Base-by-base conservation (phyloP, 805 yeast genomes). In the Yamadazyma laniorum region DNA sequence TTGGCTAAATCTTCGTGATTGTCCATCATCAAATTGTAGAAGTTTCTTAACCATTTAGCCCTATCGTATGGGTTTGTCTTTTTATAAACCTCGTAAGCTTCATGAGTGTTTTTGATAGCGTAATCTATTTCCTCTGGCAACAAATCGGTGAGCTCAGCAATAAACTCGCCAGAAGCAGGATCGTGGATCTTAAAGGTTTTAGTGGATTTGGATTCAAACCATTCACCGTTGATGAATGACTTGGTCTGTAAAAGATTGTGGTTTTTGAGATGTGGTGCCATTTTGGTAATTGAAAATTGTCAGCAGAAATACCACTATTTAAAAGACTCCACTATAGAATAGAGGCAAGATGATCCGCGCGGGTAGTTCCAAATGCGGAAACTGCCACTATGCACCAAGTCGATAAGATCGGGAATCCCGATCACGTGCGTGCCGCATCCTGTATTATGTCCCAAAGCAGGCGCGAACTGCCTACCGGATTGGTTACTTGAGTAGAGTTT, bases 1-100 rank as follows among this genome's bases (percentile, higher is more conserved):
- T 71, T 70, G 12, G 78, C 83, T 53, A 79, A 65, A 52, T 79
- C 83, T 18, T 77, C 81, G 32, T 60, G 49, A 48, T 79, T 75
- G 42, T 77, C 82, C 18, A 66, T 60, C 72, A 78, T 77, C 37
- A 77, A 55, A 35, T 73, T 58, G 56, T 59, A 69, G 49, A 78
- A 44, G 32, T 70, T 75, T 54, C 80, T 65, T 48, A 75, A 60
- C 75, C 70, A 71, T 31, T 55, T 51, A 3, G 82, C 52, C 51
- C 83, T 73, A 37, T 75, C 70, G 44, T 72, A 67, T 18, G 77
- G 72, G 8, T 69, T 55, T 2, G 80, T 73, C 32, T 67, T 66
- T 48, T 67, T 73, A 57, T 55, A 78, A 1, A 61, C 47, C 25
- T 66, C 49, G 53, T 75, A 78, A 0, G 80, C 70, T 2, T 62